Base-by-base conservation (phyloP, 1,139 yeast species). In the Kurtzmaniella quercitrusa region DNA sequence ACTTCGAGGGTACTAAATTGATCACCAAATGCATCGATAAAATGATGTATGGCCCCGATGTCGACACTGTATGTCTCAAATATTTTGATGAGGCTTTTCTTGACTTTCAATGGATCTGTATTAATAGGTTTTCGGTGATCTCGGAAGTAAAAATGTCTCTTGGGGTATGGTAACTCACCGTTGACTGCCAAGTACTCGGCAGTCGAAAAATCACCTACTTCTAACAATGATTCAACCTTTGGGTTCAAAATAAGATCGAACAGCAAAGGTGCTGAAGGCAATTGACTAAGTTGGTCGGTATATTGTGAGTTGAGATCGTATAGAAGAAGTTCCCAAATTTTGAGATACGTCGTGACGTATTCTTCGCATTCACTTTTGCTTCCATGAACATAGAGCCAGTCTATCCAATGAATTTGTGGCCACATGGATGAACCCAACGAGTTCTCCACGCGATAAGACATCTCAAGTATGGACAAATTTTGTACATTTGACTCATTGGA, bases 331-430 rank as follows among this genome's bases (percentile, higher is more conserved):
- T 72, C 77, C 43, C 53, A 65, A 0, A 65, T 52, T 42, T 71
- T 71, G 20, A 66, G 47, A 43, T 70, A 71, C 2, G 60, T 39
- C 5, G 50, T 55, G 4, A 66, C 52, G 40, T 65, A 60, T 1
- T 56, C 57, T 26, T 49, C 52, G 38, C 68, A 60, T 18, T 65
- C 71, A 38, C 66, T 59, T 19, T 59, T 49, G 17, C 52, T 53
- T 39, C 55, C 50, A 30, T 59, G 53, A 3, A 64, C 43, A 11
- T 50, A 54, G 21, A 71, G 43, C 47, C 60, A 72, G 37, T 66
- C 70, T 3, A 62, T 47, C 76, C 76, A 72, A 14, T 66, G 50
- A 2, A 61, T 51, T 43, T 68, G 67, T 9, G 73, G 73, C 74
- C 74, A 67, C 15, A 50, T 49, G 3, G 59, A 50, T 18, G 61